These are phyloP conservation scores for Fraxinus sp. DNA, from an alignment of 305 asterid species.

Conservation along the genomic window DNA sequence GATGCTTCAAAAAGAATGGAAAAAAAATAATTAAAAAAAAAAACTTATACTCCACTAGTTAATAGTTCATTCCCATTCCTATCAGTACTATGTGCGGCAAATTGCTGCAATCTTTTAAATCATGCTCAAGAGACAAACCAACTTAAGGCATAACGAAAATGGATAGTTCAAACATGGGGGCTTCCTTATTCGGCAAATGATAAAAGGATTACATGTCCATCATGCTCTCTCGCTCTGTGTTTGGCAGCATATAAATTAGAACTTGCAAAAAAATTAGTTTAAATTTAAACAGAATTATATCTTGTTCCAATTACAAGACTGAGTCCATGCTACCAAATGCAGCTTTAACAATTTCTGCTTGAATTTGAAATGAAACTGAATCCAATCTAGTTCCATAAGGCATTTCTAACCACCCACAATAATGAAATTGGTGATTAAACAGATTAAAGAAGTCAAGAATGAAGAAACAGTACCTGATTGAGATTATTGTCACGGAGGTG, in stretches of 20 bases:
- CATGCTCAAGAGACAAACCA: not conserved
- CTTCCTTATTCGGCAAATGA: not conserved
- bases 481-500: slow-evolving; percentile 80
- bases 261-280: not conserved
- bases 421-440: not conserved
- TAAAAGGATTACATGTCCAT: not conserved
- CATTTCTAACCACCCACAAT: not conserved
- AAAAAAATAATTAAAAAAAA: not conserved
- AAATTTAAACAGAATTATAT: not conserved
- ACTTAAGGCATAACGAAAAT: not conserved
- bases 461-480: slow-evolving; percentile 46
- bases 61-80: not conserved
- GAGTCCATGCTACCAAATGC: not conserved
- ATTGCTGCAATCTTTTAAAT: not conserved
- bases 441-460: not conserved
- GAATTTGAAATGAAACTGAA: not conserved
- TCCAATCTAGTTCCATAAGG: not conserved
- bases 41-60: not conserved
- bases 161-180: not conserved
- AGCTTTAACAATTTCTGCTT: not conserved
- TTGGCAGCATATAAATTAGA: slow-evolving; percentile 1
- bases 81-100: not conserved
- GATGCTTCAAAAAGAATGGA: not conserved
- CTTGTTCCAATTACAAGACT: not conserved
- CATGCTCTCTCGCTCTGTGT: not conserved